Evolutionary conservation across 2,329 filamentous ascomycete species (phyloP).

Genomic region (Neurospora crassa): DNA sequence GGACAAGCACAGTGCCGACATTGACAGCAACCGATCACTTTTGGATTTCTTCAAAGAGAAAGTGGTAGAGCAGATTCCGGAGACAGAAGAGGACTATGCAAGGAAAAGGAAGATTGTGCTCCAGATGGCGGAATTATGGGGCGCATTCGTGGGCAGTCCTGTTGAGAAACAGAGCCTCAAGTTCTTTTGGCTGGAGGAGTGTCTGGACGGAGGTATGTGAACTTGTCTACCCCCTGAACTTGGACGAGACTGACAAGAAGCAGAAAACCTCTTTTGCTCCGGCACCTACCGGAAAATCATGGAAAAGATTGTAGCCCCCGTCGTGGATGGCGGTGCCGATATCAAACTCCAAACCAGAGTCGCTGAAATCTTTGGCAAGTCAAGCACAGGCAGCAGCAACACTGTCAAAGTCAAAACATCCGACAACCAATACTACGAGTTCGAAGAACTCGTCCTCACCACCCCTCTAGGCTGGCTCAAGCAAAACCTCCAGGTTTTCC

Average conservation of each 20-base stretch:
- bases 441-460: slow-evolving; percentile 62
- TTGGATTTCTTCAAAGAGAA: slow-evolving; percentile 42
- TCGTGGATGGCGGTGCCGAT: slow-evolving; percentile 37
- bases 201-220: slow-evolving; percentile 55
- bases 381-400: slow-evolving; percentile 13
- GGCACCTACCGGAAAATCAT: slow-evolving; percentile 51
- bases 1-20: slow-evolving; percentile 43
- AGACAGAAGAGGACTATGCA: slow-evolving; percentile 30
- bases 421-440: slow-evolving; percentile 36
- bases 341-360: slow-evolving; percentile 43
- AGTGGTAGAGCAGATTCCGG: slow-evolving; percentile 35
- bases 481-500: slow-evolving; percentile 45
- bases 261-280: slow-evolving; percentile 51
- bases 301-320: slow-evolving; percentile 48
- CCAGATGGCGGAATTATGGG: slow-evolving; percentile 56
- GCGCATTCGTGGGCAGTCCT: slow-evolving; percentile 59
- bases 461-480: slow-evolving; percentile 61
- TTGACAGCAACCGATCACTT: slow-evolving; percentile 37
- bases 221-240: slow-evolving; percentile 25
- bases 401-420: slow-evolving; percentile 36
- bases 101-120: slow-evolving; percentile 34
- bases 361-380: slow-evolving; percentile 30
- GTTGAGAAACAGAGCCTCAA: slow-evolving; percentile 58
- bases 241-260: background rate
- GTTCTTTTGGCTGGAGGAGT: slow-evolving; percentile 72